A percentile compares a stretch with the other conserved stretches of the same genome.
Conservation (phyloP, 371 early-diverging fungal species). For the Chytridiales sp. region DNA sequence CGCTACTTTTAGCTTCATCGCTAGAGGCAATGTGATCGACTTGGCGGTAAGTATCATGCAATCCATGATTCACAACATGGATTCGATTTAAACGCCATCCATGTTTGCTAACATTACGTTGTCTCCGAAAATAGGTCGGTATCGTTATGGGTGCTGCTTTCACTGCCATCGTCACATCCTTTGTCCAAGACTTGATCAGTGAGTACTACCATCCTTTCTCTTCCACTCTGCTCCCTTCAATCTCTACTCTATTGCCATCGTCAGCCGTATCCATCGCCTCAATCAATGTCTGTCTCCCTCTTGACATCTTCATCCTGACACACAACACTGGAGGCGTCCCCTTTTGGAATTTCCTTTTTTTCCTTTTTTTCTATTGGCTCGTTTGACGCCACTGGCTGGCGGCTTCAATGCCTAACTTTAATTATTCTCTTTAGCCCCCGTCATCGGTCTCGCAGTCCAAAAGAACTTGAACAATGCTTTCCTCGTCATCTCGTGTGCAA, state of each 20-base stretch:
- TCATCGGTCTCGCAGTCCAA: constrained; percentile 26
- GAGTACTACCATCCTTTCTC: no score
- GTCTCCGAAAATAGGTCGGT: constrained; percentile 29
- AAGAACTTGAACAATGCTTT: constrained; percentile 33
- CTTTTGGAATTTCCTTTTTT: no score
- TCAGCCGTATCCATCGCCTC: constrained; percentile 1
- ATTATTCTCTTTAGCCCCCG: no score
- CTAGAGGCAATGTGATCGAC: constrained; percentile 54
- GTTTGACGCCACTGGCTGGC: no score
- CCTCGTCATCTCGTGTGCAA: constrained; percentile 33
- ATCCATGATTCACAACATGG: neutral
- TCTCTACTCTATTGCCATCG: neutral
- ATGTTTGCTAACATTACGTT: neutral
- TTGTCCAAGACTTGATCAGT: constrained; percentile 38
- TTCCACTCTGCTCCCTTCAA: neutral
- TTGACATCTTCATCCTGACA: no score
- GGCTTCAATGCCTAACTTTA: no score
- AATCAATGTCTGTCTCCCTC: no score
- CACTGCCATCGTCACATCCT: constrained; percentile 44
- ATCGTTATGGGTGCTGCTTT: constrained; percentile 60
- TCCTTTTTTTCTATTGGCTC: no score
- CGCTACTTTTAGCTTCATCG: constrained; percentile 47
- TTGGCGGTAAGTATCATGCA: constrained; percentile 35
- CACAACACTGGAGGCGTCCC: no score
- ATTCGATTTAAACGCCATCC: neutral